phyloP scores from a whole-genome alignment of 495 filamentous ascomycete genomes.

The Gamarada debralockiae region DNA sequence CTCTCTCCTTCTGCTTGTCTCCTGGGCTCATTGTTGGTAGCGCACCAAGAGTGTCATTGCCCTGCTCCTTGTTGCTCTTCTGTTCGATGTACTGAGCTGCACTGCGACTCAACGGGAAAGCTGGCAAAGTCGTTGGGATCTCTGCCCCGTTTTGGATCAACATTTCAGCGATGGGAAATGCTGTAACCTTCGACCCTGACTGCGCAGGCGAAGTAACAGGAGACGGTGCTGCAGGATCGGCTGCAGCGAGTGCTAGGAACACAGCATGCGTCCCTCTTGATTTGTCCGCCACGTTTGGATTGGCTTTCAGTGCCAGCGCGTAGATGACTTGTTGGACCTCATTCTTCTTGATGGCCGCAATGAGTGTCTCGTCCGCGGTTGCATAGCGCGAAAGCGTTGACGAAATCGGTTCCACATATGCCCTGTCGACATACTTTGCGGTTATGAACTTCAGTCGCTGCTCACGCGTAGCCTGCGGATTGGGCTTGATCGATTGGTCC shows the following conservation, averaged over 20 bases:
- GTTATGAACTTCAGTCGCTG: constrained; percentile 91
- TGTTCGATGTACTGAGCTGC: constrained; percentile 83
- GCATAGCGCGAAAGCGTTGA: constrained; percentile 70
- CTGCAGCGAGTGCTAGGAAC: constrained; percentile 89
- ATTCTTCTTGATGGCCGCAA: constrained; percentile 93
- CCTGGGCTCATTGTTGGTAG: constrained; percentile 10
- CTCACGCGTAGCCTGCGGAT: constrained; percentile 74
- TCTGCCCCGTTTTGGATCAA: constrained; percentile 93
- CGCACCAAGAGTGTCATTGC: constrained; percentile 11
- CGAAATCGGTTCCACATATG: constrained; percentile 75
- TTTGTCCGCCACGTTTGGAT: constrained; percentile 83
- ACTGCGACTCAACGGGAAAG: constrained; percentile 70
- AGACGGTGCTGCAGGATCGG: constrained; percentile 76
- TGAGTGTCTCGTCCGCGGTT: constrained; percentile 81
- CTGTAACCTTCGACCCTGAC: constrained; percentile 32
- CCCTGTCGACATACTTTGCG: constrained; percentile 83
- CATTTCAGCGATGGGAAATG: constrained; percentile 87
- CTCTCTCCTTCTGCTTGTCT: constrained; percentile 35
- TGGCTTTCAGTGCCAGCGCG: constrained; percentile 81
- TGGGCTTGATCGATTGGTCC: constrained; percentile 66
- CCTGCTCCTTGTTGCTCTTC: constrained; percentile 51
- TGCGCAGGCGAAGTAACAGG: constrained; percentile 26
- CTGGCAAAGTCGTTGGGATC: constrained; percentile 66
- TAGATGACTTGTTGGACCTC: constrained; percentile 90
- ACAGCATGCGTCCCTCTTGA: constrained; percentile 83